Conservation (phyloP, 495 filamentous ascomycete species). For the Trichoderma virens region DNA sequence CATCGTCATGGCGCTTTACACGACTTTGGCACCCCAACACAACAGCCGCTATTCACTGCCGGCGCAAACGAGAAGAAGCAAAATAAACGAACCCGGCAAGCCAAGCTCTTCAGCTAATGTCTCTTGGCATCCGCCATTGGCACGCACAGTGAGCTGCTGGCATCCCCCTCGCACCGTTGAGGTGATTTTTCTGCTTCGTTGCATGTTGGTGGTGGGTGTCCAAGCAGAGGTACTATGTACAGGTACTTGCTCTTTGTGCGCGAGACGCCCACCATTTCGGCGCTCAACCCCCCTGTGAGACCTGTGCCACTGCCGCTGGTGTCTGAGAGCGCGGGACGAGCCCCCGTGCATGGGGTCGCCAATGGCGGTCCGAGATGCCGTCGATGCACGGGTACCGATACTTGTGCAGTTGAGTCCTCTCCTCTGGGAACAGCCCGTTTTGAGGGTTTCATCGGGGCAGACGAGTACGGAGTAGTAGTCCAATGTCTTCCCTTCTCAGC, state of each 20-base stretch:
- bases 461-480: no score
- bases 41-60: no score
- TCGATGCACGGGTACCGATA: neutral
- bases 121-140: neutral
- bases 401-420: neutral
- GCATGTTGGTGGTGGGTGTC: no score
- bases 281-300: no score
- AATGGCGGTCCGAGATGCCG: neutral
- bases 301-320: neutral
- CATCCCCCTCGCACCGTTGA: neutral
- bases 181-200: neutral
- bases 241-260: neutral
- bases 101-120: neutral
- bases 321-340: constrained; percentile 7
- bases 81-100: neutral
- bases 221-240: no score
- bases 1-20: no score
- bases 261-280: neutral
- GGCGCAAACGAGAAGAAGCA: neutral
- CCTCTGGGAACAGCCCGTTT: no score
- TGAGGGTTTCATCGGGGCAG: no score
- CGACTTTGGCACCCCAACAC: no score
- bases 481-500: no score
- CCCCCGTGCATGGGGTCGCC: neutral
- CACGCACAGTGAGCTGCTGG: neutral